Conservation (phyloP, 2,329 filamentous ascomycete species). For the Claviceps sp. region DNA sequence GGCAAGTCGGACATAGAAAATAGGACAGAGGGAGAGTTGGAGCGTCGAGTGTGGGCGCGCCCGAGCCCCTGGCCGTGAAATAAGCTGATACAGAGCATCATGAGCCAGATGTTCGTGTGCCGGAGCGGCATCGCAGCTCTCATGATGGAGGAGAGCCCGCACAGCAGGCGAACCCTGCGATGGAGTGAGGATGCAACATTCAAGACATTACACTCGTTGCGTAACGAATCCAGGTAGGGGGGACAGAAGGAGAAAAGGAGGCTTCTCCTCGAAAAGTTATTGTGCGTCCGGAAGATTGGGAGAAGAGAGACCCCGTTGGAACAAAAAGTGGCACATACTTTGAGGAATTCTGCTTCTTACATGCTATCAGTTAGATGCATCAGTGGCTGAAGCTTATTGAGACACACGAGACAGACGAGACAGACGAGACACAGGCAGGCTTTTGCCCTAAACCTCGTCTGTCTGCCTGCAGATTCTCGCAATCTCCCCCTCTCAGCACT, state of each 20-base stretch:
- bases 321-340: too few relatives aligned
- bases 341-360: not conserved
- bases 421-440: too few relatives aligned
- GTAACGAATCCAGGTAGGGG: not conserved
- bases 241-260: not conserved
- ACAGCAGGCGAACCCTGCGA: not conserved
- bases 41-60: not conserved
- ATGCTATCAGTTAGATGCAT: not conserved
- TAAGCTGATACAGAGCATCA: not conserved
- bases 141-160: not conserved
- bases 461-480: too few relatives aligned
- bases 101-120: not conserved
- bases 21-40: not conserved
- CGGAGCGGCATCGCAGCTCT: not conserved
- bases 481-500: too few relatives aligned
- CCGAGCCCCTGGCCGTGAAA: not conserved
- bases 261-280: not conserved
- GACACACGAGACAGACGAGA: not conserved
- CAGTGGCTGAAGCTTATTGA: not conserved
- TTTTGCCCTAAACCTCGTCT: too few relatives aligned
- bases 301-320: too few relatives aligned
- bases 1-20: conserved; percentile 1
- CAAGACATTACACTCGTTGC: not conserved
- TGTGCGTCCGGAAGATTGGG: not conserved
- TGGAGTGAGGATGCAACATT: not conserved